phyloP scores from a whole-genome alignment of 371 early-diverging fungal genomes.

The Mucor piriformis region DNA sequence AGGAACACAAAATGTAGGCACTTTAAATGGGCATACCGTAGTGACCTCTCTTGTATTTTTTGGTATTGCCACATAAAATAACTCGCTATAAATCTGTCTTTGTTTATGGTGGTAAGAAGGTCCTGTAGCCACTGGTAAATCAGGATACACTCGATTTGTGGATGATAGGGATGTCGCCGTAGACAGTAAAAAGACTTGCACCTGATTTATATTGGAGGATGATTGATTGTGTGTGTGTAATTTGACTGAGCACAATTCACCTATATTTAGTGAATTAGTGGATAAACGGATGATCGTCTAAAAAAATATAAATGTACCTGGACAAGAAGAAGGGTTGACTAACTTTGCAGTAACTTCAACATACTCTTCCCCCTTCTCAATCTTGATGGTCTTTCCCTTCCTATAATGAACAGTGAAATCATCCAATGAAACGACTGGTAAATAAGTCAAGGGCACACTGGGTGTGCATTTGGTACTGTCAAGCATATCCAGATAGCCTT shows the following conservation, averaged over 20 bases:
- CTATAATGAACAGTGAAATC: neutral
- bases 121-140: conserved; percentile 10
- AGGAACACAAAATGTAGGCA: conserved; percentile 41
- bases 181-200: conserved; percentile 35
- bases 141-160: conserved; percentile 2
- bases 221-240: conserved; percentile 37
- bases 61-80: conserved; percentile 32
- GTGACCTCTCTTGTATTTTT: conserved; percentile 27
- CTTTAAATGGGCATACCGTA: conserved; percentile 35
- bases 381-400: conserved; percentile 9
- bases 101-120: conserved; percentile 30
- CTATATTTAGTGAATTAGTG: conserved; percentile 21
- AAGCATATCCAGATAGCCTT: conserved; percentile 29
- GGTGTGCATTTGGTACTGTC: conserved; percentile 23
- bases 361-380: conserved; percentile 22
- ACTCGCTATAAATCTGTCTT: conserved; percentile 35
- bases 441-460: conserved; percentile 29
- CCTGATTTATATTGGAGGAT: conserved; percentile 37
- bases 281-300: conserved; percentile 9
- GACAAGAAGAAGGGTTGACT: conserved; percentile 41
- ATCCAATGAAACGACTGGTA: conserved; percentile 36
- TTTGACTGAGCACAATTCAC: conserved; percentile 45
- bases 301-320: conserved; percentile 34
- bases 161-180: conserved; percentile 22
- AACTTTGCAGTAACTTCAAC: conserved; percentile 36